These are phyloP conservation scores for Aspergillus jensenii DNA, from an alignment of 2,329 filamentous ascomycete species.

Conservation along the genomic window DNA sequence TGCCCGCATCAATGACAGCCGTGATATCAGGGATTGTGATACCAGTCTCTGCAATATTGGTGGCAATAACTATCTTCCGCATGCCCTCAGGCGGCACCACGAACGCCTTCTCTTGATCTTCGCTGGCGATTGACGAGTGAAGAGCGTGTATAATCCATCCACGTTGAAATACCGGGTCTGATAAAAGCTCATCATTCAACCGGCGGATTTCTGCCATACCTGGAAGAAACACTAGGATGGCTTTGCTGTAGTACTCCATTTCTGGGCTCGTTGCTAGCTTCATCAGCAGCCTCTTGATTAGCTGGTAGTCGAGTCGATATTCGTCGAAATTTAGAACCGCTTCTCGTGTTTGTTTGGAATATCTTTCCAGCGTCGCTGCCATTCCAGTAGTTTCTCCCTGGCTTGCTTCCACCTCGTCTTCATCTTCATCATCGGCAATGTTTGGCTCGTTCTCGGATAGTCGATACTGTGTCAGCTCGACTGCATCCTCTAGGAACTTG, in stretches of 20 bases:
- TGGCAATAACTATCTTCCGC: constrained; percentile 92
- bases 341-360: constrained; percentile 73
- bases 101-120: constrained; percentile 95
- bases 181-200: constrained; percentile 79
- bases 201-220: constrained; percentile 90
- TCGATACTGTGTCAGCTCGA: constrained; percentile 78
- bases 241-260: constrained; percentile 75
- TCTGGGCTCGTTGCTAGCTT: constrained; percentile 69
- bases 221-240: constrained; percentile 90
- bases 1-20: constrained; percentile 93
- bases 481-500: constrained; percentile 85
- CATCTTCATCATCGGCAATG: constrained; percentile 45
- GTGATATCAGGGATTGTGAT: constrained; percentile 98
- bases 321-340: constrained; percentile 80
- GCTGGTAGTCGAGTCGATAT: constrained; percentile 84
- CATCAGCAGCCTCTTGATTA: constrained; percentile 76
- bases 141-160: constrained; percentile 86
- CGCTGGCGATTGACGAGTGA: constrained; percentile 91
- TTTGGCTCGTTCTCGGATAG: constrained; percentile 59
- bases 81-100: constrained; percentile 75
- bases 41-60: constrained; percentile 95
- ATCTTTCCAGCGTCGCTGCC: constrained; percentile 66
- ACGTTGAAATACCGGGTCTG: constrained; percentile 71
- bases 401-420: constrained; percentile 48
- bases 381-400: constrained; percentile 56